Percentiles rank a stretch among this genome's conserved stretches.
These are phyloP conservation scores for Neonectria hederae DNA, from an alignment of 2,329 filamentous ascomycete species.

Conservation along the genomic window DNA sequence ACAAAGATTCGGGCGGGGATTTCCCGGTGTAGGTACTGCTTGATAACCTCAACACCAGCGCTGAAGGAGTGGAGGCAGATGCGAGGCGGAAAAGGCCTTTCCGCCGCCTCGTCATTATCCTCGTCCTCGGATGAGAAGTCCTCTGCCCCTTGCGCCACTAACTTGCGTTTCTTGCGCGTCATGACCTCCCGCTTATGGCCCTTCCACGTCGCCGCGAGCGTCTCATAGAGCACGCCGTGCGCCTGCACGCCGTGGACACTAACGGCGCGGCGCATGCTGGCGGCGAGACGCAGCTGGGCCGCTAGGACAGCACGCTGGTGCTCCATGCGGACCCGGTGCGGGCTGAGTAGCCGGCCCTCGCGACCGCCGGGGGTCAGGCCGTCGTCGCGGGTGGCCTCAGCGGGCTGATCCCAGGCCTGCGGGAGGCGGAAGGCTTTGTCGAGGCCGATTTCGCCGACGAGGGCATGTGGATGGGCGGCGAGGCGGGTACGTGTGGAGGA, in stretches of 20 bases:
- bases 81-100: constrained; percentile 79
- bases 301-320: constrained; percentile 75
- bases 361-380: constrained; percentile 73
- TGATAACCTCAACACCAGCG: constrained; percentile 76
- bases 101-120: constrained; percentile 44
- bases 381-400: constrained; percentile 40
- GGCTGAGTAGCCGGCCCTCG: constrained; percentile 74
- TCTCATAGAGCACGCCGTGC: constrained; percentile 75
- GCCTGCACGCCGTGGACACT: constrained; percentile 81
- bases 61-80: constrained; percentile 96
- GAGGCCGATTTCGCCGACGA: constrained; percentile 81
- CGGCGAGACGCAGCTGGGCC: constrained; percentile 77
- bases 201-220: constrained; percentile 72
- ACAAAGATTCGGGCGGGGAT: constrained; percentile 85
- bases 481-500: constrained; percentile 65
- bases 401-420: constrained; percentile 58
- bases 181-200: constrained; percentile 72
- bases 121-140: constrained; percentile 54
- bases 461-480: constrained; percentile 65
- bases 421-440: constrained; percentile 83
- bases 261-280: constrained; percentile 70
- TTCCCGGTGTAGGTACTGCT: constrained; percentile 77
- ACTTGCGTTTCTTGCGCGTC: constrained; percentile 66
- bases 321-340: constrained; percentile 71
- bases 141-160: constrained; percentile 58